Conservation (phyloP, 2,329 filamentous ascomycete genomes). For the Arthrobotrys pseudoclavata region DNA sequence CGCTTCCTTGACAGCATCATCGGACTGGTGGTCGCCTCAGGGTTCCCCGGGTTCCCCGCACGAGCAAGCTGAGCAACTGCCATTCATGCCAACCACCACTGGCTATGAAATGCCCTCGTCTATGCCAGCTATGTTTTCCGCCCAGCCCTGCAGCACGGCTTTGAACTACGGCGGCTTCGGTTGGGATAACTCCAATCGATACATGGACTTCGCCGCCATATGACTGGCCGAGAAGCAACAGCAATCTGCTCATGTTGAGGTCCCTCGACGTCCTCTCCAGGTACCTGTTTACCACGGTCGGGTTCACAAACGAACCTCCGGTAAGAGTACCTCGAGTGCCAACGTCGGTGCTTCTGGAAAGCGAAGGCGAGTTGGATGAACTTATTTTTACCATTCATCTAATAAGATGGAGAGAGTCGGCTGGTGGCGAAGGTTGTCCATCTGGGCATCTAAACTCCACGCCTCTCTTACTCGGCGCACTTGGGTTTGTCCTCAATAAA, state of each 20-base stretch:
- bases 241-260: conserved; percentile 56
- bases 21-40: conserved; percentile 60
- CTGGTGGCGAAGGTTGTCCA: conserved; percentile 32
- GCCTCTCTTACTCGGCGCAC: conserved; percentile 57
- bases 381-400: conserved; percentile 61
- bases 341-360: conserved; percentile 60
- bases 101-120: conserved; percentile 56
- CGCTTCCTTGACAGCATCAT: conserved; percentile 55
- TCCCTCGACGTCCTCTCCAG: conserved; percentile 58
- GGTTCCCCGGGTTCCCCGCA: conserved; percentile 56
- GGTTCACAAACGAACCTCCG: conserved; percentile 57
- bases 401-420: conserved; percentile 48
- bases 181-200: conserved; percentile 73
- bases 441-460: conserved; percentile 2
- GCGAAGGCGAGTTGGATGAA: conserved; percentile 61
- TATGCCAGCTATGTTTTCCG: conserved; percentile 63
- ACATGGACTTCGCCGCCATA: conserved; percentile 59
- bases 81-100: conserved; percentile 56
- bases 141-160: conserved; percentile 85
- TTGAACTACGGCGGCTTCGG: conserved; percentile 82
- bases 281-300: conserved; percentile 52
- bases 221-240: conserved; percentile 58
- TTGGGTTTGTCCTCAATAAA: conserved; percentile 58
- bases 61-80: conserved; percentile 53
- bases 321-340: conserved; percentile 51